A percentile compares a stretch with the other conserved stretches of the same genome.
These are phyloP conservation scores for Phytophthora syringae DNA, from an alignment of 352 stramenopile genomes.

Conservation along the genomic window DNA sequence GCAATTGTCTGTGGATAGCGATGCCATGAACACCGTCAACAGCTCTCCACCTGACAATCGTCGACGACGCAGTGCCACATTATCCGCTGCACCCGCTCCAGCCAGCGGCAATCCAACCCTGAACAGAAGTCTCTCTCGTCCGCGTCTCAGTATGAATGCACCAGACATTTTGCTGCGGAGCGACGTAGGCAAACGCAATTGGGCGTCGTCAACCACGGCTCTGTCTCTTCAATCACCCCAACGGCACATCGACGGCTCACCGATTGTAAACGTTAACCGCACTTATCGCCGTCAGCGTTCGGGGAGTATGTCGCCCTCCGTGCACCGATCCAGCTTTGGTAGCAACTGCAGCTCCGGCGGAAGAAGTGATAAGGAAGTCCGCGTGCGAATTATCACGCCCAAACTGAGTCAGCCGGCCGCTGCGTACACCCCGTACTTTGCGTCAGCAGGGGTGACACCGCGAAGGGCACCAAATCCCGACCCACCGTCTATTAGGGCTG, in stretches of 20 bases:
- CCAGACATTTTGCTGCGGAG: slow-evolving; percentile 55
- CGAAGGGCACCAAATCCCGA: slow-evolving; percentile 5
- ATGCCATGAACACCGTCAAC: slow-evolving; percentile 38
- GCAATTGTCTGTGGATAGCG: slow-evolving; percentile 27
- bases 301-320: slow-evolving; percentile 22
- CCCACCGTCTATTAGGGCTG: slow-evolving; percentile 20
- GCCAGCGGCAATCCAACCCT: neutral
- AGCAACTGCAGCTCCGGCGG: slow-evolving; percentile 30
- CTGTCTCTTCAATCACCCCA: slow-evolving; percentile 49
- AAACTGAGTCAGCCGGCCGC: slow-evolving; percentile 21
- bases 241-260: slow-evolving; percentile 27
- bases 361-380: slow-evolving; percentile 28
- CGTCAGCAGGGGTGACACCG: slow-evolving; percentile 10
- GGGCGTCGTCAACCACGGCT: slow-evolving; percentile 51
- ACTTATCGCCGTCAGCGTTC: slow-evolving; percentile 8
- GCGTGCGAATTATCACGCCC: slow-evolving; percentile 32
- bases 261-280: slow-evolving; percentile 28
- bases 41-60: slow-evolving; percentile 30
- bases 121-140: slow-evolving; percentile 6
- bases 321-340: slow-evolving; percentile 28
- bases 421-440: slow-evolving; percentile 36
- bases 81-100: slow-evolving; percentile 2
- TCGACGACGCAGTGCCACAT: slow-evolving; percentile 31
- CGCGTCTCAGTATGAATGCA: slow-evolving; percentile 29
- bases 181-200: slow-evolving; percentile 50